Percentiles rank a stretch among this genome's conserved stretches.
These are phyloP conservation scores for Camellia japonica DNA, from an alignment of 148 eudicot species.

Conservation along the genomic window DNA sequence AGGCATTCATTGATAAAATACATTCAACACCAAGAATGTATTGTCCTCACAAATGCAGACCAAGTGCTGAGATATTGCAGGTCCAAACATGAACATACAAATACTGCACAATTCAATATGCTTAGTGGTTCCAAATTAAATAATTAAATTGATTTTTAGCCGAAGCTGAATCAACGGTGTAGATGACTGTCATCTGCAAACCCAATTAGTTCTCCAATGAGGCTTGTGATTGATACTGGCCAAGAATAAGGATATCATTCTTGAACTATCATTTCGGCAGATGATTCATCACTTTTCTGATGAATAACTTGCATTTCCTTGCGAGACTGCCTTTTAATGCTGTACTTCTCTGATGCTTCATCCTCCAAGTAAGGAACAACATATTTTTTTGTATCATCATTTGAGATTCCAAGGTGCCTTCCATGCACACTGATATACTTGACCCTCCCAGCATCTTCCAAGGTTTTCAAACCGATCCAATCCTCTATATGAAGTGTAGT, in stretches of 20 bases:
- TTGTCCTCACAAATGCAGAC: neutral
- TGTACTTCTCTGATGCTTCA: constrained; percentile 11
- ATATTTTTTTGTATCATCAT: constrained; percentile 46
- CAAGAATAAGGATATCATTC: constrained; percentile 15
- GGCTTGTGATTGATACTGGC: constrained; percentile 13
- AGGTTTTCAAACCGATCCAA: constrained; percentile 86
- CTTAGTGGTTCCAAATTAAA: too few species aligned
- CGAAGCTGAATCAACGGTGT: too few species aligned
- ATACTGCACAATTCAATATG: neutral
- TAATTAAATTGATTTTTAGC: too few species aligned
- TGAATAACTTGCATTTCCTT: constrained; percentile 6
- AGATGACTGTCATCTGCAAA: neutral
- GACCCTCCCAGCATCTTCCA: constrained; percentile 74
- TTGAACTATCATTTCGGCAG: neutral
- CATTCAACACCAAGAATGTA: neutral
- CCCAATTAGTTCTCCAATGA: constrained; percentile 20
- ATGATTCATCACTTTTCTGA: neutral
- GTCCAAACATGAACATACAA: neutral
- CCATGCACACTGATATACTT: constrained; percentile 68
- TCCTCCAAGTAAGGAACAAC: constrained; percentile 70
- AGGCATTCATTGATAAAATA: too few species aligned
- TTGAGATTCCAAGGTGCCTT: constrained; percentile 73
- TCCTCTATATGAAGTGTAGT: constrained; percentile 75
- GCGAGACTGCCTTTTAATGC: neutral
- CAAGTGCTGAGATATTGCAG: too few species aligned